These are phyloP conservation scores for Phytophthora uliginosa DNA, from an alignment of 352 stramenopile species.

Conservation along the genomic window DNA sequence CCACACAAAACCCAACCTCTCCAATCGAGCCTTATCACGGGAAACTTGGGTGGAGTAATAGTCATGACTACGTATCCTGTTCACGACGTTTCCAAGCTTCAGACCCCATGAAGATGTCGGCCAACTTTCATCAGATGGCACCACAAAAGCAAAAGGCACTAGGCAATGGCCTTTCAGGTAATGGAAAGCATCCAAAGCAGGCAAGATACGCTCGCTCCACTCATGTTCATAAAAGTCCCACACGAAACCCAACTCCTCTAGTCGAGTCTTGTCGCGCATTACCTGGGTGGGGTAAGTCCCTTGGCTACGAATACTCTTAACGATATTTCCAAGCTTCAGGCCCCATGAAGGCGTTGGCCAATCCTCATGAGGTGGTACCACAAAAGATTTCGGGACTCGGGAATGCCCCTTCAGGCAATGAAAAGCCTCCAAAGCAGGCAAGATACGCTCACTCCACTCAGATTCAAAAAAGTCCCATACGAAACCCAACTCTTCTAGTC, in stretches of 20 bases:
- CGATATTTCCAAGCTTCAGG: background rate
- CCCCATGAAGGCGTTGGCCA: too few species aligned
- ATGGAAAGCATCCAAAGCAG: background rate
- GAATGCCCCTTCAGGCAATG: conserved; percentile 34
- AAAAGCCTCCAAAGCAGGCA: conserved; percentile 49
- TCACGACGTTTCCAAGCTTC: background rate
- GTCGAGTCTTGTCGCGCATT: background rate
- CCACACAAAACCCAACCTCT: background rate
- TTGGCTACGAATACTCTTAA: background rate
- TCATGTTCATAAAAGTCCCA: background rate
- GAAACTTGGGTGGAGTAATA: background rate
- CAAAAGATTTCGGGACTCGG: conserved; percentile 38
- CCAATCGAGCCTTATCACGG: background rate
- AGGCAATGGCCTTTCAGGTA: background rate
- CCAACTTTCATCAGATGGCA: background rate
- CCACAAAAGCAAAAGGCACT: too few species aligned
- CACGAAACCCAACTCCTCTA: background rate
- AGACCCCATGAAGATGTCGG: background rate
- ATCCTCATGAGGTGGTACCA: conserved; percentile 32
- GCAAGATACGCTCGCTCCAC: background rate
- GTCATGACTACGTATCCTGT: background rate
- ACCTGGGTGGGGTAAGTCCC: background rate
- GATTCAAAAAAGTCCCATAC: background rate
- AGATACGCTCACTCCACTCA: conserved; percentile 33
- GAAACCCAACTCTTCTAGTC: background rate